Evolutionary conservation across 441 rosid genomes (phyloP).

Genomic region (Erodium chrysanthum): DNA sequence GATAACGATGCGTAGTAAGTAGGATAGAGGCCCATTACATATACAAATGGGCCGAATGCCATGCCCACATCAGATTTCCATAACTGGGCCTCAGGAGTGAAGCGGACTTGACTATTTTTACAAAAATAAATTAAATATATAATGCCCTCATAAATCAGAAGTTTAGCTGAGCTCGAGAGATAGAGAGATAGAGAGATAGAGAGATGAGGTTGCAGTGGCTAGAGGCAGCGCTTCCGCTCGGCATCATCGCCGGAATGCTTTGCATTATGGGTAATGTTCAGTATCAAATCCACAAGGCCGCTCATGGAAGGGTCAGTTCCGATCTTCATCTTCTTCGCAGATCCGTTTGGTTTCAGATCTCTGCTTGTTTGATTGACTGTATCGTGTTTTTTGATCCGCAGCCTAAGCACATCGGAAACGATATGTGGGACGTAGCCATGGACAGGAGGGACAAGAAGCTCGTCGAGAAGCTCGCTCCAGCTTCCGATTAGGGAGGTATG

Average conservation of each 20-base stretch:
- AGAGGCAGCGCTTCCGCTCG: constrained; percentile 78
- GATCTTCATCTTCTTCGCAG: neutral
- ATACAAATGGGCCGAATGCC: no score
- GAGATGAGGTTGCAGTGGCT: constrained; percentile 59
- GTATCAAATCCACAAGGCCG: constrained; percentile 78
- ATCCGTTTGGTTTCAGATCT: constrained; percentile 2
- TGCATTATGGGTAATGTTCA: constrained; percentile 74
- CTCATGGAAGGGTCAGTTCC: constrained; percentile 59
- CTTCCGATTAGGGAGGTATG: constrained; percentile 28
- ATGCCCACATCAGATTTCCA: no score
- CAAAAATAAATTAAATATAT: no score
- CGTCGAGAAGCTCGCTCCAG: constrained; percentile 33
- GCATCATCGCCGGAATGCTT: constrained; percentile 89
- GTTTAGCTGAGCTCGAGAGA: neutral
- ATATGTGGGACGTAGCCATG: constrained; percentile 92
- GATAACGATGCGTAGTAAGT: no score
- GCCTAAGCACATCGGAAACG: constrained; percentile 92
- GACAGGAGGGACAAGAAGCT: constrained; percentile 92
- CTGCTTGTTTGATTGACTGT: neutral
- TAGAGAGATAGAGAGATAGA: constrained; percentile 20
- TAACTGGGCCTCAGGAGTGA: no score
- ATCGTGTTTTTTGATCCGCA: constrained; percentile 15
- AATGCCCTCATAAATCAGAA: no score
- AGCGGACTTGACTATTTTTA: no score
- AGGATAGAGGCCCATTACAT: no score